phyloP scores from a whole-genome alignment of 108 stramenopile species.

The Schizochytrium sp. region DNA sequence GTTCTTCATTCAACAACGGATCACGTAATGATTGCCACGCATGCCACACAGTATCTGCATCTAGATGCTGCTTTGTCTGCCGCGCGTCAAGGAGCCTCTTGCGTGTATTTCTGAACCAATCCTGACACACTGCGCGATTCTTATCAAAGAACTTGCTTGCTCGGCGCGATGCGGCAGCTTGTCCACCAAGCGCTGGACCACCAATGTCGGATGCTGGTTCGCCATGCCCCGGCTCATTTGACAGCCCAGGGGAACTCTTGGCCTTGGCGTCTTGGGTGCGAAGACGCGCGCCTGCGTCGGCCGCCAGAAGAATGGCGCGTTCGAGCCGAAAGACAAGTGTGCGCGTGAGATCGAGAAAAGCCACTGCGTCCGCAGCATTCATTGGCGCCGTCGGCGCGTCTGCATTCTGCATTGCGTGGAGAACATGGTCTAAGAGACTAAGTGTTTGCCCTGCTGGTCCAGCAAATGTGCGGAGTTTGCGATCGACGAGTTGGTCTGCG shows the following conservation, averaged over 20 bases:
- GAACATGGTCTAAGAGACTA: not conserved
- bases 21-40: not conserved
- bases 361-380: not conserved
- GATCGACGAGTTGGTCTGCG: not conserved
- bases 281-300: not conserved
- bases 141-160: not conserved
- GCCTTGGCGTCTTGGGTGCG: not conserved
- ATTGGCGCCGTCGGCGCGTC: not conserved
- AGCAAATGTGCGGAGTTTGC: not conserved
- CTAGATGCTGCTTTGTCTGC: not conserved
- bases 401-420: not conserved
- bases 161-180: not conserved
- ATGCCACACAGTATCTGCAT: not conserved
- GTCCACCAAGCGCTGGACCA: no score
- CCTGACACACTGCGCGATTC: not conserved
- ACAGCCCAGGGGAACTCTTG: not conserved
- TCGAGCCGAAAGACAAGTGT: not conserved
- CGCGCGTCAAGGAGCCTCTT: not conserved
- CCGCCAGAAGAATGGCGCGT: not conserved
- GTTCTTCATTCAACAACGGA: not conserved
- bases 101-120: not conserved
- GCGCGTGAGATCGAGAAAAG: not conserved
- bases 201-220: no score
- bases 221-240: no score
- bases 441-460: not conserved